Base-by-base conservation (phyloP, 371 early-diverging fungal genomes). In the Funneliformis caledonium region DNA sequence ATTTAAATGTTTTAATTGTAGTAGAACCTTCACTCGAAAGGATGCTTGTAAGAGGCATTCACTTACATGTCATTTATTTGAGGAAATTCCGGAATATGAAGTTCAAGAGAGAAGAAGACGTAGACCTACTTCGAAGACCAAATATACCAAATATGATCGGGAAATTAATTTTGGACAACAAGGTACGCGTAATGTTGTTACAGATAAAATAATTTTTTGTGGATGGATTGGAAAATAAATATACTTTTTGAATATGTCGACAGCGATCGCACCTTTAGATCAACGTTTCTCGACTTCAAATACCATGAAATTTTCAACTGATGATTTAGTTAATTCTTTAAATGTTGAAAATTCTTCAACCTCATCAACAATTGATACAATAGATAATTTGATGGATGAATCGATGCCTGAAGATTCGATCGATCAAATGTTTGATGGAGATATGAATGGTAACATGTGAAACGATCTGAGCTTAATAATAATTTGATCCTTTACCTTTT, bases 21-120 rank as follows among this genome's bases (percentile, higher is more conserved):
- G 84, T 4, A 88, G 89, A 72, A 85, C 87, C 12, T 94, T 94
- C 82, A 88, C 91, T 81, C 86, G 95, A 70, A 88, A 89, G 83
- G 95, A 95, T 83, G 93, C 78, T 1, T 78, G 67, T 22, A 78
- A 68, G 68, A 65, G 78, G 19, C 78, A 78, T 68, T n/a, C 43
- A 52, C 47, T 48, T 42, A 68, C 50, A 5, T 78, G 78, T 47
- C 22, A 9, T 47, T 16, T 43, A 6, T n/a, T 43, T 43, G 70
- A 67, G 7, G 47, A 56, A 56, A 19, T 56, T 9, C 47, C 47
- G 1, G 11, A 47, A 70, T 45, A 14, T 11, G 8, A 70, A 19
- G 47, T 45, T 70, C 19, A n/a, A n/a, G 70, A 43, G 1, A 37
- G 22, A 10, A 45, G 43, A 7, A 45, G 45, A 9, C 8, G 43